Percentiles rank a stretch among this genome's conserved stretches.
Conservation (phyloP, 805 yeast species). For the Metschnikowia gruessii region DNA sequence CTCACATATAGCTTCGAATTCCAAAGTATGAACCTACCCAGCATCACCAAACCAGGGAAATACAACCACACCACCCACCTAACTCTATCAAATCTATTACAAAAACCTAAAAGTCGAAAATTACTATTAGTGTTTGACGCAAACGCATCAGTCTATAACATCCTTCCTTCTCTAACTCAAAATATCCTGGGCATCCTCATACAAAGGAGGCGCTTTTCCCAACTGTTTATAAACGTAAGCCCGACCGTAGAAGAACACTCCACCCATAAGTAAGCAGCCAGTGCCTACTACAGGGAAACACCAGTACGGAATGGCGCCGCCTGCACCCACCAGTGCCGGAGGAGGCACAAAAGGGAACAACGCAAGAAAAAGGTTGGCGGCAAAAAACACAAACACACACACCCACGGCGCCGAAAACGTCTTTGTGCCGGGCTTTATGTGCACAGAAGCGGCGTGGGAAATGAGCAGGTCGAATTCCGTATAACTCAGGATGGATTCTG, state of each 20-base stretch:
- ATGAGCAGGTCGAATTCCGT: conserved; percentile 21
- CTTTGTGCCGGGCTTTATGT: conserved; percentile 1
- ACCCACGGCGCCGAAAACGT: conserved; percentile 30
- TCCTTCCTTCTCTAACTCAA: background rate
- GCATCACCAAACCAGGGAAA: too few species aligned
- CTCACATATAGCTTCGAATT: too few species aligned
- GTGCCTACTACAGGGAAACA: conserved; percentile 57
- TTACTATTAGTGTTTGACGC: too few species aligned
- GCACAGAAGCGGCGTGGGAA: conserved; percentile 1
- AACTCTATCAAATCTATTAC: too few species aligned
- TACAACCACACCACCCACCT: too few species aligned
- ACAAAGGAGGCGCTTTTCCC: conserved; percentile 14
- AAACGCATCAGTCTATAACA: background rate
- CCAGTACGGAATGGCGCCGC: conserved; percentile 47
- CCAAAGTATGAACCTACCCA: too few species aligned
- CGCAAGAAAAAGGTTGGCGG: conserved; percentile 49
- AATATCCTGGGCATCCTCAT: conserved; percentile 16
- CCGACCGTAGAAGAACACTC: conserved; percentile 23
- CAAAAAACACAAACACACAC: conserved; percentile 37
- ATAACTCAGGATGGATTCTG: conserved; percentile 15
- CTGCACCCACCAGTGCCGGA: conserved; percentile 30
- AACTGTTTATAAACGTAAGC: conserved; percentile 7
- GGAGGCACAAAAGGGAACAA: conserved; percentile 58
- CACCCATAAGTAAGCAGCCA: conserved; percentile 44
- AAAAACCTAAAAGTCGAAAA: too few species aligned